Conservation (phyloP, 306 rosid genomes). For the Quercus wislizeni region DNA sequence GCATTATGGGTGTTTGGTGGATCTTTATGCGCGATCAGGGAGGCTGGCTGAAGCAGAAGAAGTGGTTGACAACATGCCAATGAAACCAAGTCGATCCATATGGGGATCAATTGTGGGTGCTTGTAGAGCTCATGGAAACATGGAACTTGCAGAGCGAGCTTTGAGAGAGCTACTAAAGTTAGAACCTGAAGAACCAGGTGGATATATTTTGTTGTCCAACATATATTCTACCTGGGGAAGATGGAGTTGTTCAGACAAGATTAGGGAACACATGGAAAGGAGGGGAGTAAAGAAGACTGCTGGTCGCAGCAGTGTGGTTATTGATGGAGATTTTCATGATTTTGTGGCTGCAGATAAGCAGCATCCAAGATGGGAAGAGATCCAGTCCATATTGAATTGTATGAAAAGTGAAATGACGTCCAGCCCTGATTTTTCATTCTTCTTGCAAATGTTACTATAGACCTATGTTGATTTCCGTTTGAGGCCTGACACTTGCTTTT, state of each 20-base stretch:
- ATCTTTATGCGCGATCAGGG: conserved; percentile 47
- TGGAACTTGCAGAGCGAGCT: conserved; percentile 49
- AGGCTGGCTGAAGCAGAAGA: conserved; percentile 38
- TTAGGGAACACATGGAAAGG: conserved; percentile 47
- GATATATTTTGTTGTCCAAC: conserved; percentile 50
- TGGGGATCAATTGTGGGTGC: conserved; percentile 61
- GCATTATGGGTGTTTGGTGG: conserved; percentile 61
- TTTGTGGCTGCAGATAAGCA: conserved; percentile 41
- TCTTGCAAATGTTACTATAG: neutral
- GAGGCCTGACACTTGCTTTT: neutral
- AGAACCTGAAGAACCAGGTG: conserved; percentile 54
- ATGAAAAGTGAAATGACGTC: conserved; percentile 35
- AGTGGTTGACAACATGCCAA: conserved; percentile 47
- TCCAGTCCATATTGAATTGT: conserved; percentile 25
- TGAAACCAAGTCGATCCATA: conserved; percentile 41
- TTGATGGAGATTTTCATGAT: conserved; percentile 42
- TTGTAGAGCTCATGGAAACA: conserved; percentile 42
- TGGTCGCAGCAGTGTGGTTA: conserved; percentile 39
- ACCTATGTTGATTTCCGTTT: neutral
- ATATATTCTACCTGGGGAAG: conserved; percentile 47
- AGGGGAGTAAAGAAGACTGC: conserved; percentile 55
- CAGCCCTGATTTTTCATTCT: conserved; percentile 10
- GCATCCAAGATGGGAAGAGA: conserved; percentile 48
- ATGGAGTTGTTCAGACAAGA: conserved; percentile 43
- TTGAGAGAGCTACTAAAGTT: conserved; percentile 35